phyloP scores from a whole-genome alignment of 2,329 filamentous ascomycete species.

The Metarhizium sp. region DNA sequence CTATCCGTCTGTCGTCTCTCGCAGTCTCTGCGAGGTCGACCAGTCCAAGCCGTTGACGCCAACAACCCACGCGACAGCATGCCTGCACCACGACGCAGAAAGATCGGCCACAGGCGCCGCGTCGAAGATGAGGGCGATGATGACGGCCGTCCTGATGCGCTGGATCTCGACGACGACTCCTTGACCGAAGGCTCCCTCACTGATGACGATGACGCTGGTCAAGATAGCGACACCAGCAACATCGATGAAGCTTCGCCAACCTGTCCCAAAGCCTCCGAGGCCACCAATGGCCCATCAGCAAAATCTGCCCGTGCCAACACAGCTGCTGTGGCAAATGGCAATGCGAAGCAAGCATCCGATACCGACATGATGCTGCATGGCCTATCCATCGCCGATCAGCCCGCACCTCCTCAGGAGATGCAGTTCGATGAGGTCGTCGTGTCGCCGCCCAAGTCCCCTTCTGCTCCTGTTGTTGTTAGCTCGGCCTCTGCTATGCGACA shows the following conservation, averaged over 20 bases:
- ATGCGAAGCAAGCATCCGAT: constrained; percentile 33
- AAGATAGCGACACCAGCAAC: constrained; percentile 57
- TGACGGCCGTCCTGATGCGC: constrained; percentile 45
- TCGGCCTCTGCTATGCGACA: constrained; percentile 37
- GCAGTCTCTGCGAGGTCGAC: constrained; percentile 6
- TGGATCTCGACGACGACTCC: constrained; percentile 56
- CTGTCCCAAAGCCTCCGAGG: constrained; percentile 30
- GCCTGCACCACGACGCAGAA: constrained; percentile 47
- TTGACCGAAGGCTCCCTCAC: constrained; percentile 55
- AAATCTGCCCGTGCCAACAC: constrained; percentile 27
- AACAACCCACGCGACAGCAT: constrained; percentile 16
- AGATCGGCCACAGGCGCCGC: constrained; percentile 59
- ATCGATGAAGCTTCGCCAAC: constrained; percentile 47
- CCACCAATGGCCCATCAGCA: constrained; percentile 27
- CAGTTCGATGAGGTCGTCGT: constrained; percentile 35
- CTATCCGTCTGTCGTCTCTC: constrained; percentile 19
- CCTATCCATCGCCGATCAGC: constrained; percentile 34
- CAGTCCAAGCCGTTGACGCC: background rate
- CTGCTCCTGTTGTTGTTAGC: constrained; percentile 45
- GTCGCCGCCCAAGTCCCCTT: constrained; percentile 30
- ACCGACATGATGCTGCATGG: constrained; percentile 52
- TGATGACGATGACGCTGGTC: constrained; percentile 50
- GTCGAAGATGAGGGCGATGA: constrained; percentile 64
- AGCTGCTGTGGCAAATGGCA: constrained; percentile 25
- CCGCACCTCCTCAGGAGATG: constrained; percentile 32